Base-by-base conservation (phyloP, 805 yeast genomes). In the Yueomyces sinensis region DNA sequence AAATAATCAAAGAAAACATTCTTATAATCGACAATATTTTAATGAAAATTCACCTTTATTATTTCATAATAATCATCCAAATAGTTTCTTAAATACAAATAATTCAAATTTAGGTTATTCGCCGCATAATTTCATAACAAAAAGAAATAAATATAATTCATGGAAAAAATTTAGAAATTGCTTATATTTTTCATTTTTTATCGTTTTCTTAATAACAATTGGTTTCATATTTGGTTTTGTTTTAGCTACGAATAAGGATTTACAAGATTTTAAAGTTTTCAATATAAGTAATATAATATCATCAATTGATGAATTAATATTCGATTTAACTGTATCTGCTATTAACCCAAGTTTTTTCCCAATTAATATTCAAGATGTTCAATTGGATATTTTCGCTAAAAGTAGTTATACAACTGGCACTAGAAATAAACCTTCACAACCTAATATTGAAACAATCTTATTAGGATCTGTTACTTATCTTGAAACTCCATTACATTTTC, bases 311-410 rank as follows among this genome's bases (percentile, higher is more conserved):
- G 96, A 84, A 50, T 61, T 89, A 32, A 70, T 86, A 1, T 84
- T 89, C 59, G 82, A 79, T 50, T 60, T 89, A 45, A 70, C 72
- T 3, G 72, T 84, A 17, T 79, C 74, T 39, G 94, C 93, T 0
- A 72, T 77, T 46, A 89, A 89, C 52, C 95, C 95, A 0, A 95
- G 96, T 0, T 70, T 87, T 57, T 64, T 86, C 43, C 66, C 80
- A 2, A 72, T 86, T 4, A 59, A 63, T 2, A 64, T 87, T 2
- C 62, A 64, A 29, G 72, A 74, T 13, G 76, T 78, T 9, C 89
- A 82, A 43, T 56, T 89, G 29, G 96, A 89, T 52, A 64, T 89
- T 2, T 89, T 89, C 62, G 96, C 89, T 2, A 76, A 75, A 45
- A 72, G 82, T 32, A 66, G 74, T 5, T 70, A 66, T 44, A 49